Percentiles rank a stretch among this genome's conserved stretches.
These are phyloP conservation scores for Auxenochlorella pyrenoidosa DNA, from an alignment of 139 green algal genomes.

Conservation along the genomic window DNA sequence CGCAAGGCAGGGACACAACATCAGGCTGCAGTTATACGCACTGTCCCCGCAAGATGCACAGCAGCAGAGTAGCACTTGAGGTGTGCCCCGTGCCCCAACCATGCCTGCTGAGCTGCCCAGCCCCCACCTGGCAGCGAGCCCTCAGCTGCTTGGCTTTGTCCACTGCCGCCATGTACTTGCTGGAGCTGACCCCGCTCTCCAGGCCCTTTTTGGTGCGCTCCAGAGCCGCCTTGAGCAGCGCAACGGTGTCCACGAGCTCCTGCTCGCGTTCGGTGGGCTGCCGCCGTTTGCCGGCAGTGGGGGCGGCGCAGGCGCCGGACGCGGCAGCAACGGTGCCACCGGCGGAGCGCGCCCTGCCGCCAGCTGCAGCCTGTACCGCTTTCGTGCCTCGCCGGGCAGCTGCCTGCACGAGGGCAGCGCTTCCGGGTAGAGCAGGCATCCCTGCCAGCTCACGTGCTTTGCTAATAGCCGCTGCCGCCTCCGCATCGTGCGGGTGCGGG, in stretches of 20 bases:
- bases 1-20: too few species aligned
- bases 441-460: slow-evolving; percentile 25
- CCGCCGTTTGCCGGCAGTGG: not conserved
- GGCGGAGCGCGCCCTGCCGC: not conserved
- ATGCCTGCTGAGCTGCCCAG: too few species aligned
- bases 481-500: not conserved
- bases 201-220: slow-evolving; percentile 65
- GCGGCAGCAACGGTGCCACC: not conserved
- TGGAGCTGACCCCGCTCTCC: slow-evolving; percentile 64
- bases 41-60: too few species aligned
- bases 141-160: slow-evolving; percentile 52
- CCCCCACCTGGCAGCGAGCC: not conserved
- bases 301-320: not conserved
- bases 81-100: too few species aligned
- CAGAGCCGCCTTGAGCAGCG: slow-evolving; percentile 74
- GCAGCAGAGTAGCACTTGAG: too few species aligned
- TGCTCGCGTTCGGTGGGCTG: slow-evolving; percentile 50
- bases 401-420: not conserved
- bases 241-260: slow-evolving; percentile 74
- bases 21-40: too few species aligned
- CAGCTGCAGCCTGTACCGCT: too few species aligned
- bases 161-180: slow-evolving; percentile 80
- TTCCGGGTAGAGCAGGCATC: not conserved
- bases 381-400: not conserved
- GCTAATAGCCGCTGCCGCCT: not conserved